Evolutionary conservation across 768 basidiomycete species (phyloP).

Genomic region (Gymnopilus junonius): DNA sequence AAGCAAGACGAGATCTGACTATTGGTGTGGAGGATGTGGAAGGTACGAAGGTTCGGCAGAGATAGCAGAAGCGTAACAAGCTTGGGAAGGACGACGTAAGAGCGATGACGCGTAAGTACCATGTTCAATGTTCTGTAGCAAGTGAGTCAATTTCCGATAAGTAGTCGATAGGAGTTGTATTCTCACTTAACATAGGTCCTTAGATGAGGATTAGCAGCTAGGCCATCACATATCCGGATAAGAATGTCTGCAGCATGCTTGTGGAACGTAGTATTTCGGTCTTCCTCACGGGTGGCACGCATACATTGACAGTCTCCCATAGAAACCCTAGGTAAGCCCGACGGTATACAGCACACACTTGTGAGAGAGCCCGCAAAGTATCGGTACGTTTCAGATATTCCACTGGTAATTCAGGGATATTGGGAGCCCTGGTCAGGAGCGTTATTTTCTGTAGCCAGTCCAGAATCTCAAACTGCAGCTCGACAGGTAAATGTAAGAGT

Average conservation of each 20-base stretch:
- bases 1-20: constrained; percentile 33
- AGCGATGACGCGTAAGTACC: constrained; percentile 31
- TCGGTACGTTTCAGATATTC: constrained; percentile 15
- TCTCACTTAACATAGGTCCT: constrained; percentile 14
- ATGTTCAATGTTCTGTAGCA: constrained; percentile 28
- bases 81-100: constrained; percentile 23
- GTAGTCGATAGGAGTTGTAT: not conserved
- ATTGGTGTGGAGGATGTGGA: constrained; percentile 36
- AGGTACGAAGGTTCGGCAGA: constrained; percentile 34
- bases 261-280: constrained; percentile 2
- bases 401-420: constrained; percentile 9
- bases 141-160: not conserved
- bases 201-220: too few species aligned
- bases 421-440: constrained; percentile 5
- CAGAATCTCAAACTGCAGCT: constrained; percentile 17
- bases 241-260: constrained; percentile 17
- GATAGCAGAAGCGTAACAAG: constrained; percentile 27
- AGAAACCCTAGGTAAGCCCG: constrained; percentile 15
- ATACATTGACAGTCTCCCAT: constrained; percentile 17
- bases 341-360: constrained; percentile 21
- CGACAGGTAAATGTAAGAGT: constrained; percentile 12
- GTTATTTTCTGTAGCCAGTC: constrained; percentile 5
- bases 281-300: constrained; percentile 8
- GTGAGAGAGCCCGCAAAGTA: constrained; percentile 20
- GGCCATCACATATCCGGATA: too few species aligned